Base-by-base conservation (phyloP, 2,329 filamentous ascomycete genomes). In the Coniochaeta hoffmannii region DNA sequence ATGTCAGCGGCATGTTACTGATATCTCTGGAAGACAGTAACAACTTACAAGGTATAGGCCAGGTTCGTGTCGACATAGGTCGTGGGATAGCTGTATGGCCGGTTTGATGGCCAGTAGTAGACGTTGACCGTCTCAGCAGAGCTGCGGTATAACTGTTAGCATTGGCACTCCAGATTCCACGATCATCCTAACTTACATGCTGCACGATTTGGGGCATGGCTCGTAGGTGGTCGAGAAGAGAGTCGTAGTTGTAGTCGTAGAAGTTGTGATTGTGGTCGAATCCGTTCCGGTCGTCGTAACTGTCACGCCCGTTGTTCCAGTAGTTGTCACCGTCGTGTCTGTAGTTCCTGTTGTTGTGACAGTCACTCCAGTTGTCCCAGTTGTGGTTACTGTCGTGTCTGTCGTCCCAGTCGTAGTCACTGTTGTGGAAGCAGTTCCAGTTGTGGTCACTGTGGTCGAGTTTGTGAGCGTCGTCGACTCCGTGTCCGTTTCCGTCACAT, bases 91-190 rank as follows among this genome's bases (percentile, higher is more conserved):
- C 63, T 59, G 56, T 63, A 67, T 49, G 63, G 61, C 19, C 65
- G 61, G 56, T 64, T 55, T 14, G 68, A 69, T 7, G 68, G 69
- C 69, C 69, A 71, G 62, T 62, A 71, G 57, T 65, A 67, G 22
- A 71, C 52, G 50, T 65, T 63, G 26, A 71, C 69, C 1, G 67
- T 70, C n/a, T 60, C 65, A 22, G 64, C 69, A 35, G 60, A 63
- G 35, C 64, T 61, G 28, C 7, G 30, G 7, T 4, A 19, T 41
- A 28, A 10, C 22, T n/a, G 19, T 63, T 58, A 61, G 58, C 31
- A 50, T 36, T n/a, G n/a, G n/a, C n/a, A n/a, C n/a, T n/a, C n/a
- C n/a, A n/a, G n/a, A n/a, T n/a, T n/a, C n/a, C 14, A 53, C 32
- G 28, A 32, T 19, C 49, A 50, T 19, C 14, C 2, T 14, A 49